Evolutionary conservation across 148 eudicot species (phyloP).

Genomic region (Arbutus unedo): DNA sequence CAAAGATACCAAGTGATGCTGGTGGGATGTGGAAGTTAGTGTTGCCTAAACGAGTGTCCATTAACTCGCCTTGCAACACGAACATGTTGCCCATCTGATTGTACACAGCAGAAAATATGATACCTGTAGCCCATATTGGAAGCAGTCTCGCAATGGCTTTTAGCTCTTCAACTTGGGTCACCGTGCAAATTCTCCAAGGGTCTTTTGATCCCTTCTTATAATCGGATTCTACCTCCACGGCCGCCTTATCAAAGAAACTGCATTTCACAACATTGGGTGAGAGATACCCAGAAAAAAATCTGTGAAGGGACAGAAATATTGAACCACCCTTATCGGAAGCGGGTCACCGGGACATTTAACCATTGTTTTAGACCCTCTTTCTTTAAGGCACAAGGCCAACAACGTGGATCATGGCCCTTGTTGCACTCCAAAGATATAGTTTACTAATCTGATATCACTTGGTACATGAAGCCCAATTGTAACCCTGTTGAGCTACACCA

Average conservation of each 20-base stretch:
- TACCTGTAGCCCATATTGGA: constrained; percentile 67
- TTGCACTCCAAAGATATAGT: too few relatives aligned
- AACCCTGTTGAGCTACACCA: not conserved
- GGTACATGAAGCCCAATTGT: too few relatives aligned
- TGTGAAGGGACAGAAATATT: not conserved
- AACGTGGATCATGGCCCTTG: not conserved
- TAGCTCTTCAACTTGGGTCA: constrained; percentile 64
- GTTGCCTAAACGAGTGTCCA: constrained; percentile 39
- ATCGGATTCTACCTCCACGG: constrained; percentile 24
- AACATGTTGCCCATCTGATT: constrained; percentile 55
- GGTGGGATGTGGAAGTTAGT: constrained; percentile 43
- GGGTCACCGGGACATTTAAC: not conserved
- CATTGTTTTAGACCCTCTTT: not conserved
- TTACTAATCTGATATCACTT: too few relatives aligned
- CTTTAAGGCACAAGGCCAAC: not conserved
- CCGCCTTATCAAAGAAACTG: constrained; percentile 66
- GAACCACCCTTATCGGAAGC: not conserved
- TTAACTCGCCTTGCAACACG: constrained; percentile 40
- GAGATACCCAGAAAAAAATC: not conserved
- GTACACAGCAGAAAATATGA: constrained; percentile 56
- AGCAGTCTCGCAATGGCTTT: constrained; percentile 49
- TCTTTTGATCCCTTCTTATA: constrained; percentile 13
- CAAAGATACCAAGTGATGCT: constrained; percentile 44
- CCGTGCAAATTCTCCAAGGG: constrained; percentile 53
- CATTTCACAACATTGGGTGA: constrained; percentile 5